Base-by-base conservation (phyloP, 2,329 filamentous ascomycete species). In the Ophiocordyceps polyrhachis-furcata region DNA sequence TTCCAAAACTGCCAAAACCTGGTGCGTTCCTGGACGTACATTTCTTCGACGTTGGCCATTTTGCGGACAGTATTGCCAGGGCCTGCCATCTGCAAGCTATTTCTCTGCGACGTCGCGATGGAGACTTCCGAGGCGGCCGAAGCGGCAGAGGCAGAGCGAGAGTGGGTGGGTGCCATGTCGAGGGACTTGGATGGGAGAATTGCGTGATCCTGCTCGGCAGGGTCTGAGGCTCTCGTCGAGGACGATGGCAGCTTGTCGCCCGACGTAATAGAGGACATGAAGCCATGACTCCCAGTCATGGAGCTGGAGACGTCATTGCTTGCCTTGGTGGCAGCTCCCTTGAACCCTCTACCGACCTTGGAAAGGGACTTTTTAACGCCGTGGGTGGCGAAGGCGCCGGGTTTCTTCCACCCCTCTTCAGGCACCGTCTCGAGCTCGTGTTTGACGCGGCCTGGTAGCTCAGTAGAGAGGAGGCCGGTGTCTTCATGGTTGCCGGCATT, bases 1-100 rank as follows among this genome's bases (percentile, higher is more conserved):
- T 76, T 74, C 76, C 76, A 81, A 47, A 81, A 80, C 48, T 80
- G 61, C 63, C 72, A 80, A 65, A 75, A 80, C 38, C 59, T 63
- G 0, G 63, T 58, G 23, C 65, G 60, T 11, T 69, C 64, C 5
- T 61, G 62, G 44, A 61, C 55, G 44, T 69, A 67, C 58, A 73
- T 68, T 12, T 71, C 66, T 3, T 72, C 65, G 37, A 68, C 53
- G 43, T 73, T 66, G 3, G 60, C 61, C 7, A 67, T 53, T 48
- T 67, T 70, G 41, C 74, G 69, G 5, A 71, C 70, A 0, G 71
- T 75, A 51, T 76, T 77, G 14, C 64, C 65, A 17, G 43, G 43
- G 3, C 2, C 40, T 43, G 4, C 21, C n/a, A 4, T 40, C 35
- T 19, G 17, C 35, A 19, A 43, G 19, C 37, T 47, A 15, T 12